Conservation (phyloP, 2,329 filamentous ascomycete genomes). For the Fusarium pilosicola region DNA sequence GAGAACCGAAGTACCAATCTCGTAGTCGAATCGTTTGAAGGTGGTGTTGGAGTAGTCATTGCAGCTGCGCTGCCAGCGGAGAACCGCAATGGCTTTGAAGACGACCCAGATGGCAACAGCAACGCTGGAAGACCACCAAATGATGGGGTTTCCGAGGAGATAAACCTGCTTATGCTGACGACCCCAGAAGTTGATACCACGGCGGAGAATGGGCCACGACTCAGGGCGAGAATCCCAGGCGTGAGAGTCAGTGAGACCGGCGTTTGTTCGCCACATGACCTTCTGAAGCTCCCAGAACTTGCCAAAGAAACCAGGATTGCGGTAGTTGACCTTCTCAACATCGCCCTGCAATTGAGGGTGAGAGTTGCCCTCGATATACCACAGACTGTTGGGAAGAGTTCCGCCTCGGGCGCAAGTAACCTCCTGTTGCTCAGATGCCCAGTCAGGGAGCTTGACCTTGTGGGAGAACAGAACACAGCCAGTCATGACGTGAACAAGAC, state of each 20-base stretch:
- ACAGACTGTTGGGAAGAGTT: conserved; percentile 94
- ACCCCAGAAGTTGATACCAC: conserved; percentile 99
- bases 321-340: conserved; percentile 96
- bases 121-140: conserved; percentile 91
- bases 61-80: conserved; percentile 95
- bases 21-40: conserved; percentile 98
- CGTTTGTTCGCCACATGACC: conserved; percentile 99
- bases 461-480: conserved; percentile 97
- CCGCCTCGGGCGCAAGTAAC: conserved; percentile 95
- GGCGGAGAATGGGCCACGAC: conserved; percentile 90
- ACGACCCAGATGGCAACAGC: conserved; percentile 79
- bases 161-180: conserved; percentile 95
- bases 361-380: conserved; percentile 93
- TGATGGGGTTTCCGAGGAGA: conserved; percentile 90
- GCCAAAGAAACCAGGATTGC: conserved; percentile 91
- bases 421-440: conserved; percentile 98
- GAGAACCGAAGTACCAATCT: conserved; percentile 88
- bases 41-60: conserved; percentile 82
- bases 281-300: conserved; percentile 98
- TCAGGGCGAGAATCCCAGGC: conserved; percentile 96
- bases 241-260: conserved; percentile 93
- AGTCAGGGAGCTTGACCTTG: conserved; percentile 98
- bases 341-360: conserved; percentile 79
- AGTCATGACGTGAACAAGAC: conserved; percentile 94
- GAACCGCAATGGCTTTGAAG: conserved; percentile 87